These are phyloP conservation scores for Magnusiomyces sp. DNA, from an alignment of 1,139 yeast species.

Conservation along the genomic window DNA sequence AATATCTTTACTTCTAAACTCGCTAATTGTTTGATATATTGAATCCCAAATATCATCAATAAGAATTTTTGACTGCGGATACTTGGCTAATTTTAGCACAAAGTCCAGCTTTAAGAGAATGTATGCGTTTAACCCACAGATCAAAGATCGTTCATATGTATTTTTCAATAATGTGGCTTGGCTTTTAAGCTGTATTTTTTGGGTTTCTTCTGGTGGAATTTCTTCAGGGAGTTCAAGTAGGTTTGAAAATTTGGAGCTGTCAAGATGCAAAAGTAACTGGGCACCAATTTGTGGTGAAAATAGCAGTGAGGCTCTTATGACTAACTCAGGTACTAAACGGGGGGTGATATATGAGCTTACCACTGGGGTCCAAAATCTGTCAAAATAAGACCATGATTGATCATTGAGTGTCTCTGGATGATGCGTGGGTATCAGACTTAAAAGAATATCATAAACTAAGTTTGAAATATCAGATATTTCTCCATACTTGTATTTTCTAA, in stretches of 20 bases:
- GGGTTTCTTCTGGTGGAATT: background rate
- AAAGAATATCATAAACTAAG: background rate
- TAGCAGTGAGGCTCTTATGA: conserved; percentile 1
- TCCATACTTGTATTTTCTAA: too few relatives aligned
- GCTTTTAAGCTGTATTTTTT: background rate
- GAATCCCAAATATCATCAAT: too few relatives aligned
- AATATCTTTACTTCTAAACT: too few relatives aligned
- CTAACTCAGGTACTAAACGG: conserved; percentile 5
- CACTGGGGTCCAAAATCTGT: conserved; percentile 7
- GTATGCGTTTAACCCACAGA: background rate
- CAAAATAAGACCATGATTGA: conserved; percentile 2
- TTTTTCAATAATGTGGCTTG: background rate
- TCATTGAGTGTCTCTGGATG: background rate
- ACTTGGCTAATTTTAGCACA: background rate
- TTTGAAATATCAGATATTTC: conserved; percentile 1
- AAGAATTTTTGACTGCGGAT: too few relatives aligned
- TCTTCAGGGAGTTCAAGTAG: background rate
- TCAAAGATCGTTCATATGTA: background rate
- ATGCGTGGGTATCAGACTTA: conserved; percentile 1
- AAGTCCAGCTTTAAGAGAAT: background rate
- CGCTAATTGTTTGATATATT: too few relatives aligned
- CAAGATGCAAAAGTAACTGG: background rate
- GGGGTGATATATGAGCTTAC: conserved; percentile 3
- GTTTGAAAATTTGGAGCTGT: background rate
- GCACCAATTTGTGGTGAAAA: background rate